Conservation (phyloP, 164 flowering plant species). For the Liquidambar formosana region DNA sequence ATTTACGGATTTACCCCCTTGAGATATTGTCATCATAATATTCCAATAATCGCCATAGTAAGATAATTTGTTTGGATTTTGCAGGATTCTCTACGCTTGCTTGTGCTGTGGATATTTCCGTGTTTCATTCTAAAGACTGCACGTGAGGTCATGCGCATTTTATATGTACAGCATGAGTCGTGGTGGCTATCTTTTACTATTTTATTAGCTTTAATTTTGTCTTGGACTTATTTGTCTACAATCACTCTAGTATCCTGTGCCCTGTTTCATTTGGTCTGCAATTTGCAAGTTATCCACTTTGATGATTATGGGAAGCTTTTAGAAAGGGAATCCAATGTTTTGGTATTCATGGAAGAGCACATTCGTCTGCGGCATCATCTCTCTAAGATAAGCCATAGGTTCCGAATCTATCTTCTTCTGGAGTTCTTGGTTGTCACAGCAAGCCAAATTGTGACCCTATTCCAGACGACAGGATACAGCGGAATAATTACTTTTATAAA, state of each 20-base stretch:
- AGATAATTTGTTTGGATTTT: conserved; percentile 7
- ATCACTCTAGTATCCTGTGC: conserved; percentile 65
- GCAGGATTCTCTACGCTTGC: conserved; percentile 59
- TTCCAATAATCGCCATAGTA: neutral
- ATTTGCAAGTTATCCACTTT: conserved; percentile 84
- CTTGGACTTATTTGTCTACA: conserved; percentile 73
- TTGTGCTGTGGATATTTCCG: conserved; percentile 59
- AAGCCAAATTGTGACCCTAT: conserved; percentile 65
- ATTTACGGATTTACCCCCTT: neutral
- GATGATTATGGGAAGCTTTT: conserved; percentile 75
- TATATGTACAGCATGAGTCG: conserved; percentile 48
- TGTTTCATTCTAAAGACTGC: conserved; percentile 62
- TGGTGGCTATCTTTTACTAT: conserved; percentile 61
- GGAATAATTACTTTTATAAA: conserved; percentile 57
- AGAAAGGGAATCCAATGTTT: conserved; percentile 62
- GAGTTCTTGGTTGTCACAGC: conserved; percentile 69
- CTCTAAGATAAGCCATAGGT: conserved; percentile 93
- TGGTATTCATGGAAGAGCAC: conserved; percentile 65
- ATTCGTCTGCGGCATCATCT: conserved; percentile 61
- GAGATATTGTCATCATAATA: neutral
- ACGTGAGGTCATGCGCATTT: conserved; percentile 54
- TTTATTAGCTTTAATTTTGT: conserved; percentile 47
- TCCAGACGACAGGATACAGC: conserved; percentile 62
- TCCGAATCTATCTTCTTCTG: conserved; percentile 76
- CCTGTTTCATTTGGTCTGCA: conserved; percentile 83